Evolutionary conservation across 2,329 filamentous ascomycete species (phyloP), one percentile per base, ranked within the genome.

Genomic region (Arthrobotrys sinensis): DNA sequence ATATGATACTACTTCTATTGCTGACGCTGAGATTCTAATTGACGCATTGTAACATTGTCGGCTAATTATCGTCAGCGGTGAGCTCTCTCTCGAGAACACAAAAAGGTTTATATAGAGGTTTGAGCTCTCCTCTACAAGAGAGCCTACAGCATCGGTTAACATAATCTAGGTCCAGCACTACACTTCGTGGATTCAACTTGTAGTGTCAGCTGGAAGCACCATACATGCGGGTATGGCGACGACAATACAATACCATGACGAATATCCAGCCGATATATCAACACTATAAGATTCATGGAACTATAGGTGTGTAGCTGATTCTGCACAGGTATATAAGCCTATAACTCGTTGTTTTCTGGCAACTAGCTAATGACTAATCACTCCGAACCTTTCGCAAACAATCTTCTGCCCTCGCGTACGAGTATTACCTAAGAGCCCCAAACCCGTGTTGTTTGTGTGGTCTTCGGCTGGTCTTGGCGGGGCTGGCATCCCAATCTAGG

Each of bases 401-500:
- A 21, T 1, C 24, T 32, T 38, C 8, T 6, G 36, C 36, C 36
- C 12, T 24, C 46, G 19, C 46, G 12, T 24, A 28, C 46, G 3
- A 8, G 12, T 38, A 38, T 38, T 38, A 38, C 36, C 36, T 38
- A 38, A 38, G 8, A 38, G 36, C 8, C 36, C 40, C 24, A 8
- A 11, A 8, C 2, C 14, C 16, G 52, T 32, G 52, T 57, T 57
- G 52, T 21, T 19, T 3, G 32, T 57, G 52, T 57, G 32, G 45
- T 24, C 16, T 28, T 52, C 24, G 12, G 32, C 28, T 6, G n/a
- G 14, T 57, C 52, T 57, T 57, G 52, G 52, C 52, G 32, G 24
- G 21, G 10, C 52, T 14, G 32, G 52, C 32, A 38, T 57, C 36
- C 52, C 52, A 57, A 36, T 57, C 52, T 38, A 32, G 52, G 52